Base-by-base conservation (phyloP, 768 basidiomycete species). In the Amanita subjunquillea region DNA sequence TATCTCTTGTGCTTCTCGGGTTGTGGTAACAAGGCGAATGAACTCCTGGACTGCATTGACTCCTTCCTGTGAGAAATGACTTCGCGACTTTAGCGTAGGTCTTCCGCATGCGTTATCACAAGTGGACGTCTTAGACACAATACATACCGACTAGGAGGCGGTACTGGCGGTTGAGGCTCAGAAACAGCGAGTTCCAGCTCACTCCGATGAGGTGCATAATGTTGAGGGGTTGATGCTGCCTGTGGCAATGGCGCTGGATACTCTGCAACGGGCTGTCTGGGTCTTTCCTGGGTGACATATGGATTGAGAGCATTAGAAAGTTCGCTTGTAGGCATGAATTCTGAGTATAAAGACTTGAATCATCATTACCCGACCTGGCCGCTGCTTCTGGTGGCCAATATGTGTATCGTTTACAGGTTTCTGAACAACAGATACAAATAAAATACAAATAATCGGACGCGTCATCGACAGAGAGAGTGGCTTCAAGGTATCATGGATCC, bases 231-330 rank as follows among this genome's bases (percentile, higher is more conserved):
- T 25, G 61, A 62, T 5, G 64, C 62, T 37, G 63, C 58, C 40
- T 69, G 65, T 5, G 60, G 30, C 25, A 60, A 56, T 7, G 67
- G 53, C 45, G 66, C 32, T n/a, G 59, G 41, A 30, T 63, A 65
- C 9, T 58, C 55, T 8, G 56, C 46, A 2, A 44, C 17, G 0
- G 60, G 54, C 2, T 62, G 54, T 39, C 72, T 63, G 17, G 65
- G 57, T 55, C 75, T 67, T 15, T 69, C 59, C 49, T 77, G 76
- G 34, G 71, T 72, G 53, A 77, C 72, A 61, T 80, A 71, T 9
- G 85, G 85, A 64, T 88, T 89, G 59, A 89, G 80, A 4, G 87
- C 87, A 62, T 89, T 80, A 7, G 82, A 83, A 53, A 89, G 79
- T 65, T 88, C 85, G 70, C 85, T 88, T 55, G 79, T 75, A 59